These are phyloP conservation scores for Tagetes patula DNA, from an alignment of 129 eudicot genomes.

Conservation along the genomic window DNA sequence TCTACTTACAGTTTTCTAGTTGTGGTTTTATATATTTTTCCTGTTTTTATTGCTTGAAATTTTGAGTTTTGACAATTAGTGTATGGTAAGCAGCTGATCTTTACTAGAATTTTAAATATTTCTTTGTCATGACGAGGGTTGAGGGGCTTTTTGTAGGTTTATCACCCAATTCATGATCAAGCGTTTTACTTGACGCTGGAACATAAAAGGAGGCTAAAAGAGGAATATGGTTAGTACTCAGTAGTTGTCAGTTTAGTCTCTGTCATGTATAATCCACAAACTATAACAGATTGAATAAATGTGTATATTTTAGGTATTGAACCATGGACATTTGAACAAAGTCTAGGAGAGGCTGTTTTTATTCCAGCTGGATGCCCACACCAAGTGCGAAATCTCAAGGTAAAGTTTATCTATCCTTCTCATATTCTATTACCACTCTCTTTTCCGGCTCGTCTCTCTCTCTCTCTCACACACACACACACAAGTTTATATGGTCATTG, in stretches of 20 bases:
- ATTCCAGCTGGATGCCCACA: slow-evolving; percentile 21
- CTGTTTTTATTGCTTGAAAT: not conserved
- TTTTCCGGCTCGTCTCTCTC: not conserved
- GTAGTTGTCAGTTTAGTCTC: not conserved
- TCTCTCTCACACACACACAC: not conserved
- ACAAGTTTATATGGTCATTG: not conserved
- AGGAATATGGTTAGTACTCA: slow-evolving; percentile 12
- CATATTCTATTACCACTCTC: not conserved
- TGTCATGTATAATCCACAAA: not conserved
- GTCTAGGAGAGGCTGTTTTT: slow-evolving; percentile 12
- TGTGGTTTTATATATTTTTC: not conserved
- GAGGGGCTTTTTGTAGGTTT: slow-evolving; percentile 3
- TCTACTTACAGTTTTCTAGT: slow-evolving; percentile 1
- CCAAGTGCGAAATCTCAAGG: slow-evolving; percentile 21
- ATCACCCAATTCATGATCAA: slow-evolving; percentile 18
- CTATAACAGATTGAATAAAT: not conserved
- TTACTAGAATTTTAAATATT: not conserved
- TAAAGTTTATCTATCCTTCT: not conserved
- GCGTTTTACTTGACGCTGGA: slow-evolving; percentile 9
- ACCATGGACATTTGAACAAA: slow-evolving; percentile 17
- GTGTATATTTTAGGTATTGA: slow-evolving; percentile 9
- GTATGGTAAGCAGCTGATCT: not conserved
- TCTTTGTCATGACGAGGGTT: not conserved
- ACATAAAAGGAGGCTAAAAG: slow-evolving; percentile 14
- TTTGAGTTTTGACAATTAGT: not conserved